phyloP scores from a whole-genome alignment of 305 asterid species.

The Ilex paraguariensis region DNA sequence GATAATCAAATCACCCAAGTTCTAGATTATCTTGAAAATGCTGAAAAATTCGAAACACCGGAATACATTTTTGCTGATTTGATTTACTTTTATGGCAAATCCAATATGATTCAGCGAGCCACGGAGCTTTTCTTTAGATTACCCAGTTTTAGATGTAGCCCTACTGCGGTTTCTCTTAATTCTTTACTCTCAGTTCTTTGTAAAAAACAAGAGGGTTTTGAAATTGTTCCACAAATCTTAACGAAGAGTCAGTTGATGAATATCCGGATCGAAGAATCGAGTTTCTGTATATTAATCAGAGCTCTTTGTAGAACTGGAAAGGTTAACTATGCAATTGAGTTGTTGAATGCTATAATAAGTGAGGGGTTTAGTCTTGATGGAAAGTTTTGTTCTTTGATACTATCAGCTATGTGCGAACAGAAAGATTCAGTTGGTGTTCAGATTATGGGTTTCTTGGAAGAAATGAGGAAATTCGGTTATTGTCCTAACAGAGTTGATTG shows the following conservation, averaged over 20 bases:
- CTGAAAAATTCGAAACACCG: constrained; percentile 48
- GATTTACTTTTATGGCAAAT: constrained; percentile 50
- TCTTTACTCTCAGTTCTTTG: constrained; percentile 49
- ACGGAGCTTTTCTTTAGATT: constrained; percentile 48
- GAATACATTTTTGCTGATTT: constrained; percentile 49
- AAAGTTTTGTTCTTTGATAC: constrained; percentile 40
- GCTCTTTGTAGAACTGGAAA: constrained; percentile 55
- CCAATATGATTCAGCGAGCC: constrained; percentile 34
- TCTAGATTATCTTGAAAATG: constrained; percentile 41
- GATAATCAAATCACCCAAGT: constrained; percentile 30
- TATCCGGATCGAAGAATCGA: constrained; percentile 52
- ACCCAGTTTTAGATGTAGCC: constrained; percentile 52
- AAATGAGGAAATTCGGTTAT: constrained; percentile 39
- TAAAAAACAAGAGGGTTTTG: constrained; percentile 28
- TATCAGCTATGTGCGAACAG: constrained; percentile 40
- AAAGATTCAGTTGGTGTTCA: constrained; percentile 18
- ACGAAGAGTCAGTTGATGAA: constrained; percentile 40
- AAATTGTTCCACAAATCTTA: constrained; percentile 43
- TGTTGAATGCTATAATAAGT: constrained; percentile 41
- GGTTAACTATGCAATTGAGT: constrained; percentile 33
- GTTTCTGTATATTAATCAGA: constrained; percentile 46
- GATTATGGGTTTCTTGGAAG: constrained; percentile 39
- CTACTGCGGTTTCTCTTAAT: constrained; percentile 45
- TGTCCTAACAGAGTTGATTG: constrained; percentile 45
- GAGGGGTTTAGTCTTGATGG: constrained; percentile 49